Base-by-base conservation (phyloP, 805 yeast species). In the Debaryomyces castellii region DNA sequence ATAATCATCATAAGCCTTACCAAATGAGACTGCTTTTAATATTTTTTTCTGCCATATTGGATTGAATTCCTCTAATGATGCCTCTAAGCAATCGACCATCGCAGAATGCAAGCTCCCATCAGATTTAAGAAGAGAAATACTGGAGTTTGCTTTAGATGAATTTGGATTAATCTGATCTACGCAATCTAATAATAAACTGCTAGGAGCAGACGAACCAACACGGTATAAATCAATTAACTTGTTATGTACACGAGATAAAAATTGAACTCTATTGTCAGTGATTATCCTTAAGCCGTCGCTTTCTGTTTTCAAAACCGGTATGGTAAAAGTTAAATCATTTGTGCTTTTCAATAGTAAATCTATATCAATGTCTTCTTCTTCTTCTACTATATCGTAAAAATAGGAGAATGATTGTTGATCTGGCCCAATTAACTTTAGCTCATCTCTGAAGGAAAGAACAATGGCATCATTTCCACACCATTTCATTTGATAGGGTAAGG, bases 401-500 rank as follows among this genome's bases (percentile, higher is more conserved):
- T 78, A 84, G 40, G 78, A 79, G 41, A 83, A 60, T 37, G 77
- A 58, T 14, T 77, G 79, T 50, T 77, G 82, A 9, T 81, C 78
- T 0, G 96, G 92, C 0, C 95, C 96, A 28, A 85, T 73, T 12
- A 91, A 59, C 48, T 77, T 77, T 22, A 89, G 55, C 43, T 85
- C 89, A 52, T 85, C 92, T 2, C 76, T 68, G 1, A 81, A 68
- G n/a, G 81, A 66, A 10, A 85, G 58, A 0, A 83, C 82, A 1
- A 91, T 81, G 0, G 94, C 89, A 63, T 89, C 96, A 52, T 84
- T 81, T 0, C 92, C 89, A 59, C 96, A 85, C 98, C 97, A 94
- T 46, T 74, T 75, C 16, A 87, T 66, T 48, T 76, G 74, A 35
- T 57, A 62, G 0, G 85, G 82, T 0, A 54, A 48, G 4, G 63